phyloP scores from a whole-genome alignment of 1,284 basidiomycete species.

The Ganoderma boninense region DNA sequence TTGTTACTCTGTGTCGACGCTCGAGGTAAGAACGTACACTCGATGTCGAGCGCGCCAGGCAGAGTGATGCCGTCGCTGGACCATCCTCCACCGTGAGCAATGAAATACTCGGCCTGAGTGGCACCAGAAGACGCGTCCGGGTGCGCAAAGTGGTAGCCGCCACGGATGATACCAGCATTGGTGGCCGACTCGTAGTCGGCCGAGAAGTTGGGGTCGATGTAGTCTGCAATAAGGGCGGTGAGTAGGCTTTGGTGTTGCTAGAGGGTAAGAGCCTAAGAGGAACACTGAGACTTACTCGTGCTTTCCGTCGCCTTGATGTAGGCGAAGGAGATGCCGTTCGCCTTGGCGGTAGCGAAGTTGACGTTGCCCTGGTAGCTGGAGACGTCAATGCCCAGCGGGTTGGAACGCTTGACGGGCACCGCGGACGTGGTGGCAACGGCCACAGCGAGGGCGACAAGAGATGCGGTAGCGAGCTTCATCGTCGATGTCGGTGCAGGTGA shows the following conservation, averaged over 20 bases:
- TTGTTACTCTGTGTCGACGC: background rate
- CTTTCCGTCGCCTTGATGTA: constrained; percentile 81
- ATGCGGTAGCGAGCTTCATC: constrained; percentile 24
- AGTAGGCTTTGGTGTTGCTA: background rate
- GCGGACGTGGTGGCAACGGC: constrained; percentile 25
- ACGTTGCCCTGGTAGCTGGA: constrained; percentile 40
- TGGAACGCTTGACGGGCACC: constrained; percentile 44
- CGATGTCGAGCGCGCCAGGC: constrained; percentile 73
- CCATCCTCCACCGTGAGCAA: constrained; percentile 70
- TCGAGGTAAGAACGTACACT: constrained; percentile 49
- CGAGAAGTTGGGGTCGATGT: constrained; percentile 52
- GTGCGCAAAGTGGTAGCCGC: constrained; percentile 69
- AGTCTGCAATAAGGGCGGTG: constrained; percentile 39
- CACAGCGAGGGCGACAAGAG: constrained; percentile 10
- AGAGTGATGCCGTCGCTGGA: constrained; percentile 66
- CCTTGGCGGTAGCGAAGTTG: constrained; percentile 50
- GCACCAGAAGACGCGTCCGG: constrained; percentile 61
- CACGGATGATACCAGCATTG: constrained; percentile 62
- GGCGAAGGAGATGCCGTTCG: constrained; percentile 66
- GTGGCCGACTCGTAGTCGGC: constrained; percentile 63
- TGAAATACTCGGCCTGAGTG: constrained; percentile 66
- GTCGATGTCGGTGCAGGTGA: background rate
- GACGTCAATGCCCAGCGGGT: constrained; percentile 63
- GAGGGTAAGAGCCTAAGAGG: background rate
- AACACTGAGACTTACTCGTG: constrained; percentile 48